A percentile compares a stretch with the other conserved stretches of the same genome.
These are phyloP conservation scores for Areca catechu DNA, from an alignment of 176 grass and related monocot genomes.

Conservation along the genomic window DNA sequence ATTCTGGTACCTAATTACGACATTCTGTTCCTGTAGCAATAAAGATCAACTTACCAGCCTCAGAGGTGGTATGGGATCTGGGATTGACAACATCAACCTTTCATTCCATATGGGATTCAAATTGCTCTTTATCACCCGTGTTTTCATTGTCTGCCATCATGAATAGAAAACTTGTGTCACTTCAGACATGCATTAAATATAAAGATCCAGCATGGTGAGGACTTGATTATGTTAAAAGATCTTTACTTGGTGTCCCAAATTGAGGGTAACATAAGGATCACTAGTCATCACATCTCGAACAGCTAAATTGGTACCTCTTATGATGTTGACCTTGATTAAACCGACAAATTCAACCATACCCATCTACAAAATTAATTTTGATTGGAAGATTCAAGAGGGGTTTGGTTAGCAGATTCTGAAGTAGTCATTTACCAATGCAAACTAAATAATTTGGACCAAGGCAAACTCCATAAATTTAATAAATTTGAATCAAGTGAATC, in stretches of 20 bases:
- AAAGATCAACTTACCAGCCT: conserved; percentile 47
- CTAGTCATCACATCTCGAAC: conserved; percentile 83
- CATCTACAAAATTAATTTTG: conserved; percentile 34
- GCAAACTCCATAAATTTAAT: neutral
- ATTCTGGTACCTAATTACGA: too few relatives aligned
- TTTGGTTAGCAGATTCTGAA: conserved; percentile 1
- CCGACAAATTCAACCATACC: conserved; percentile 97
- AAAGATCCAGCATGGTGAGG: neutral
- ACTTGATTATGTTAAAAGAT: neutral
- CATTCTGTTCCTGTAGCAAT: neutral
- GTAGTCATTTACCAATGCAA: too few relatives aligned
- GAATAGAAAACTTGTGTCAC: neutral
- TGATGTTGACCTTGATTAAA: conserved; percentile 72
- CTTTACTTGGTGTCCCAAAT: conserved; percentile 77
- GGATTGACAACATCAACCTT: conserved; percentile 70
- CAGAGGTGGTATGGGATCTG: conserved; percentile 59
- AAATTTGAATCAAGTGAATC: neutral
- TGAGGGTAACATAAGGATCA: conserved; percentile 88
- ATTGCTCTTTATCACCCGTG: conserved; percentile 84
- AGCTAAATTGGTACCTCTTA: conserved; percentile 83
- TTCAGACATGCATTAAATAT: neutral
- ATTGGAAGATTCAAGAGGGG: neutral
- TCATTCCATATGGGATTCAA: conserved; percentile 94
- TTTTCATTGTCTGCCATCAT: conserved; percentile 76
- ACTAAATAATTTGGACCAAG: neutral